phyloP scores from a whole-genome alignment of 495 filamentous ascomycete species.

The Aspergillus asperescens region DNA sequence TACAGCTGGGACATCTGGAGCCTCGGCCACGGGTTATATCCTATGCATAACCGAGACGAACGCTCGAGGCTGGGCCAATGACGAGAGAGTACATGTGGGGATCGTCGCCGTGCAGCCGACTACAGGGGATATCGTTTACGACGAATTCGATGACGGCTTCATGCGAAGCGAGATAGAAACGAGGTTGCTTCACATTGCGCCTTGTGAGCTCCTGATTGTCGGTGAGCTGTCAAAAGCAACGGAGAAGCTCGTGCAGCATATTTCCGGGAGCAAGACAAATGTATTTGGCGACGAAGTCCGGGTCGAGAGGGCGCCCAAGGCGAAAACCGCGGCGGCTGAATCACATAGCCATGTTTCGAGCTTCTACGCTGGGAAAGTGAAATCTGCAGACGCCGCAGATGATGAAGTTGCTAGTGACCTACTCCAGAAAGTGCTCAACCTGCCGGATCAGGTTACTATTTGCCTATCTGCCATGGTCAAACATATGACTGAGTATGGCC shows the following conservation, averaged over 20 bases:
- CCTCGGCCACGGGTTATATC: constrained; percentile 78
- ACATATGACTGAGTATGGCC: constrained; percentile 85
- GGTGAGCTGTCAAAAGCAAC: constrained; percentile 89
- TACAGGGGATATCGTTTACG: constrained; percentile 93
- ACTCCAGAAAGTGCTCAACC: constrained; percentile 77
- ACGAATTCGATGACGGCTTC: constrained; percentile 95
- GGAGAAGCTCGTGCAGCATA: constrained; percentile 85
- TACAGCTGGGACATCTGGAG: constrained; percentile 42
- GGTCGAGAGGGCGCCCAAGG: constrained; percentile 67
- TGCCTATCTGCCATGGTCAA: constrained; percentile 97
- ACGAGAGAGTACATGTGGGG: constrained; percentile 90
- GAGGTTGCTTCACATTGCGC: constrained; percentile 85
- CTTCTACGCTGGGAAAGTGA: constrained; percentile 90
- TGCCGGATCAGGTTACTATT: constrained; percentile 81
- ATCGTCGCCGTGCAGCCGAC: constrained; percentile 93
- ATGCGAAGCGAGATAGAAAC: constrained; percentile 98
- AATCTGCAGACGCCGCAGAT: constrained; percentile 46
- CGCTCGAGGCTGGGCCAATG: constrained; percentile 78
- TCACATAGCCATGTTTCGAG: constrained; percentile 83
- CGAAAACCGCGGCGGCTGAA: constrained; percentile 78
- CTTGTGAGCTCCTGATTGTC: constrained; percentile 94
- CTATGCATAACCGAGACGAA: constrained; percentile 88
- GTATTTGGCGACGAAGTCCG: constrained; percentile 89
- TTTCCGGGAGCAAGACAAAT: constrained; percentile 83
- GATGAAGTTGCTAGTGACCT: constrained; percentile 51